These are phyloP conservation scores for Calamus simplicifolius DNA, from an alignment of 176 grass and related monocot species.

Conservation along the genomic window DNA sequence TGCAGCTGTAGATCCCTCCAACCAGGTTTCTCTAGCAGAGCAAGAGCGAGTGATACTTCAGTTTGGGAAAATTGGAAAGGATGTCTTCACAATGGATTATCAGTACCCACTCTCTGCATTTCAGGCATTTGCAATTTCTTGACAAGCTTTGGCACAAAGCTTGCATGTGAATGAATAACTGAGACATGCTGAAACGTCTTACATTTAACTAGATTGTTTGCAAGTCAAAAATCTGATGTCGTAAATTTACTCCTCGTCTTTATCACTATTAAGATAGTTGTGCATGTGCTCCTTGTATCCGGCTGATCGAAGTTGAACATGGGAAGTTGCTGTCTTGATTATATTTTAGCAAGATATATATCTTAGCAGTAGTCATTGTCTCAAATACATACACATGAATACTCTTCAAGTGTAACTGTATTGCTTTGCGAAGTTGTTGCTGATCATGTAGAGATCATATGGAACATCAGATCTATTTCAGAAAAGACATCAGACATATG, in stretches of 20 bases:
- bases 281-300: no score
- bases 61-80: conserved; percentile 86
- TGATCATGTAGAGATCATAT: no score
- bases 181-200: not conserved
- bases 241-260: conserved; percentile 10
- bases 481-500: no score
- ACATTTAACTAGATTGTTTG: no score
- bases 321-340: conserved; percentile 1
- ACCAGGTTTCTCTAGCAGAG: conserved; percentile 36
- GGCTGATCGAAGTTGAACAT: no score
- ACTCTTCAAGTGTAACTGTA: no score
- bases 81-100: conserved; percentile 97
- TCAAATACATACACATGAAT: no score
- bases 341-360: not conserved
- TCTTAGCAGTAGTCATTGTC: no score
- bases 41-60: conserved; percentile 93
- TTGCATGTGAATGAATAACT: conserved; percentile 54
- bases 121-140: conserved; percentile 84
- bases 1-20: conserved; percentile 46
- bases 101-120: conserved; percentile 83
- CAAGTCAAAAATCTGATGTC: not conserved
- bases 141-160: conserved; percentile 88
- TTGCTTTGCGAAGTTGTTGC: no score
- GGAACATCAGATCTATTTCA: no score
- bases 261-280: no score